Conservation (phyloP, 345 rosid species). For the Populus simonii region DNA sequence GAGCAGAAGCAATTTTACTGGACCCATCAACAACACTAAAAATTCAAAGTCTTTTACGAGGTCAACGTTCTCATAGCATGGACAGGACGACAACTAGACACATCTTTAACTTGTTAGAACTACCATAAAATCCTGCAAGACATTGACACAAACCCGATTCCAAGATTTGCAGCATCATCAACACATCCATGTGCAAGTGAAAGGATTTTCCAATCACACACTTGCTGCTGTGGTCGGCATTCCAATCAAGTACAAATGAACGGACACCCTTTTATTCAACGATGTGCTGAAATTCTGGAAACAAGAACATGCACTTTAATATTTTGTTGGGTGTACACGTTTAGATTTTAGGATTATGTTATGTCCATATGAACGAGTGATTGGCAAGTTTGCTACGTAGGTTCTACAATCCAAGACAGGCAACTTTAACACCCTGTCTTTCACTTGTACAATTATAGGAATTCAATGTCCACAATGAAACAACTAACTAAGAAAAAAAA, state of each 20-base stretch:
- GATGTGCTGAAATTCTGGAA: neutral
- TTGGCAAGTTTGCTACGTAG: neutral
- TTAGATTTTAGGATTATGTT: neutral
- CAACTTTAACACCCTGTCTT: neutral
- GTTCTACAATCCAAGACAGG: neutral
- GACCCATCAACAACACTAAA: neutral
- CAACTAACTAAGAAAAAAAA: neutral
- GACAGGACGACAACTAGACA: neutral
- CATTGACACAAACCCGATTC: neutral
- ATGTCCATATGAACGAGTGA: neutral
- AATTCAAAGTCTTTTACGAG: neutral
- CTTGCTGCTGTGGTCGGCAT: neutral
- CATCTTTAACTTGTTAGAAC: neutral
- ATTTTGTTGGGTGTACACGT: neutral
- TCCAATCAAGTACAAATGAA: neutral
- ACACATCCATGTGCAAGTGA: slow-evolving; percentile 1
- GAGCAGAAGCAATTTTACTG: too few relatives aligned
- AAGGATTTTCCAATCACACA: neutral
- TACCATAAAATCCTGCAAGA: neutral
- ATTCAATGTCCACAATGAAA: neutral
- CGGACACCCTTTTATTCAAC: neutral
- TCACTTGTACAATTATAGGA: neutral
- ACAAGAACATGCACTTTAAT: neutral
- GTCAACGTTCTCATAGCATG: neutral
- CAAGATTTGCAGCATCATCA: neutral